These are phyloP conservation scores for Scheffersomyces ergatensis DNA, from an alignment of 805 yeast genomes.

Conservation along the genomic window DNA sequence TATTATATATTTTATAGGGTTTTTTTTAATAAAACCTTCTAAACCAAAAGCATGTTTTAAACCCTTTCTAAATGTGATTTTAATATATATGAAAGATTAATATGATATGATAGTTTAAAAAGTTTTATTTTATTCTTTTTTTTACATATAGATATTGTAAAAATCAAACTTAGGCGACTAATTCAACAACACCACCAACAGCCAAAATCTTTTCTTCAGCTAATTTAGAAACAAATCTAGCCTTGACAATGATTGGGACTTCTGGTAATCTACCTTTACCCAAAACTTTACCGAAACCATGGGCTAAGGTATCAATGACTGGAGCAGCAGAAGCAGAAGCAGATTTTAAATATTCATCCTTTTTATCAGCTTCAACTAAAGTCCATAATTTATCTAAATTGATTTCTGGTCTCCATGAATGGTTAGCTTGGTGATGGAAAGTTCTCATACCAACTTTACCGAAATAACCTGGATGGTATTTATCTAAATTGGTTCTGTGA, in stretches of 20 bases:
- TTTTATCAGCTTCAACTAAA: conserved; percentile 87
- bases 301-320: conserved; percentile 98
- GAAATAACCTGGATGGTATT: conserved; percentile 99
- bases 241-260: conserved; percentile 98
- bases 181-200: conserved; percentile 99
- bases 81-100: neutral
- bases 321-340: conserved; percentile 91
- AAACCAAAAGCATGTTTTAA: no score
- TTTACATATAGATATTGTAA: neutral
- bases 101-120: neutral
- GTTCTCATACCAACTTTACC: conserved; percentile 99
- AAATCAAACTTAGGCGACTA: conserved; percentile 74
- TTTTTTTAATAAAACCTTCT: no score
- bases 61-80: no score
- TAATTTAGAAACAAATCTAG: conserved; percentile 97
- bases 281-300: conserved; percentile 99
- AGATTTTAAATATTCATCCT: conserved; percentile 87
- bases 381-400: conserved; percentile 99
- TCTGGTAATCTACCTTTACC: conserved; percentile 99
- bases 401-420: conserved; percentile 96
- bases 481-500: conserved; percentile 99
- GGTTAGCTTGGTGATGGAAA: conserved; percentile 94
- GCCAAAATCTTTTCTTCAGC: conserved; percentile 99
- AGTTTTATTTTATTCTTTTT: neutral
- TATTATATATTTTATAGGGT: neutral